Base-by-base conservation (phyloP, 1,139 yeast genomes). In the Insectozyma bohioensis region DNA sequence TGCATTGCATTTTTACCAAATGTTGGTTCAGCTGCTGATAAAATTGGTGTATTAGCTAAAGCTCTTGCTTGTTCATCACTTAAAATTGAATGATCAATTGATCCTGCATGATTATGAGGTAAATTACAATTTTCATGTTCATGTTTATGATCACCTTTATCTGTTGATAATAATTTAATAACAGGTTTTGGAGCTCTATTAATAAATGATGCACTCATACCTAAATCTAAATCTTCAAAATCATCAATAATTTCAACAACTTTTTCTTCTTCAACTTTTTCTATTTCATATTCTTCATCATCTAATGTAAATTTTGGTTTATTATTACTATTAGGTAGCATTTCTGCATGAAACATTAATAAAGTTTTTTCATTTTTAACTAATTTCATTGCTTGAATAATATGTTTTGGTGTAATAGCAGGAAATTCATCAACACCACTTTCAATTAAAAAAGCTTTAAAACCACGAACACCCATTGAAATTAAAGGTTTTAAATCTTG, bases 401-500 rank as follows among this genome's bases (percentile, higher is more conserved):
- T 82, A 48, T 85, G 80, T 5, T 56, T 53, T 6, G 80, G 72
- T 28, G 70, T 71, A 28, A 90, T 82, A 35, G 84, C 85, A 1
- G 97, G 97, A 58, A 90, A 90, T 56, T 90, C 97, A 39, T 85
- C 95, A 7, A 88, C 97, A 16, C 97, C 97, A 34, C 92, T 80
- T 45, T 87, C 95, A 48, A 88, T 86, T 63, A 88, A 63, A 49
- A 90, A 90, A 21, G 95, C 92, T 55, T 88, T 88, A 63, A 88
- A 88, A 0, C 97, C 97, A 35, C 95, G 70, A 3, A 88, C 95
- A 28, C 97, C 97, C 50, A 85, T 81, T 37, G 77, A 60, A 39
- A 87, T 80, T 46, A 90, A 69, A 0, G 95, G 95, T 15, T 73
- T 65, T 44, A 88, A 67, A 45, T 85, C 80, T 9, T 72, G 62